Evolutionary conservation across 192 early-diverging fungal genomes (phyloP).

Genomic region (Rhizophagus sp.): DNA sequence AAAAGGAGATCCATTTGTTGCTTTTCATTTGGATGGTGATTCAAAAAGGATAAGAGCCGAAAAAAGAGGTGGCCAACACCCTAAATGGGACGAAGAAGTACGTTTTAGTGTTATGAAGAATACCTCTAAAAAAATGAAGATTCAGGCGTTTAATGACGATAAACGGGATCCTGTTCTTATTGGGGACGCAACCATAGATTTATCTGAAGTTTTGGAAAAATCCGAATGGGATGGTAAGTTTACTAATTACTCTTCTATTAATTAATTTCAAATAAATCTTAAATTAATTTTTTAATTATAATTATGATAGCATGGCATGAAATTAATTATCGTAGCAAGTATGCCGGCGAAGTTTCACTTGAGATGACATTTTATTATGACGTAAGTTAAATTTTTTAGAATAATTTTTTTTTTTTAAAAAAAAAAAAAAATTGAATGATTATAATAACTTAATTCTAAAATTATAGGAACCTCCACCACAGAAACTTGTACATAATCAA

Average conservation of each 20-base stretch:
- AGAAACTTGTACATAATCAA: neutral
- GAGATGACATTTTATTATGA: slow-evolving; percentile 30
- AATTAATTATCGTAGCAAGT: slow-evolving; percentile 3
- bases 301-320: slow-evolving; percentile 13
- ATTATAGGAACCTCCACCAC: neutral
- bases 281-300: neutral
- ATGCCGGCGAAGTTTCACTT: slow-evolving; percentile 22
- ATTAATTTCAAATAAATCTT: neutral
- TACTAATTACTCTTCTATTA: neutral
- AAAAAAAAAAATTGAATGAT: no score
- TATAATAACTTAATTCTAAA: neutral
- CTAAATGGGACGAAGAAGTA: slow-evolving; percentile 61
- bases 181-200: slow-evolving; percentile 51
- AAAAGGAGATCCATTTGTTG: slow-evolving; percentile 56
- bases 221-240: slow-evolving; percentile 56
- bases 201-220: slow-evolving; percentile 48
- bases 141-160: slow-evolving; percentile 47
- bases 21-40: slow-evolving; percentile 50
- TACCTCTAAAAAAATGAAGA: slow-evolving; percentile 6
- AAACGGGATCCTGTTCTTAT: slow-evolving; percentile 54
- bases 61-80: slow-evolving; percentile 57
- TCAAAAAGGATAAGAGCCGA: slow-evolving; percentile 49
- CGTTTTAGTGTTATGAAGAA: slow-evolving; percentile 7
- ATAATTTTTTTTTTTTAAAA: neutral
- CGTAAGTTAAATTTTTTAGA: neutral